A percentile compares a stretch with the other conserved stretches of the same genome.
phyloP scores from a whole-genome alignment of 139 green algal genomes.

The Closterium sp. region DNA sequence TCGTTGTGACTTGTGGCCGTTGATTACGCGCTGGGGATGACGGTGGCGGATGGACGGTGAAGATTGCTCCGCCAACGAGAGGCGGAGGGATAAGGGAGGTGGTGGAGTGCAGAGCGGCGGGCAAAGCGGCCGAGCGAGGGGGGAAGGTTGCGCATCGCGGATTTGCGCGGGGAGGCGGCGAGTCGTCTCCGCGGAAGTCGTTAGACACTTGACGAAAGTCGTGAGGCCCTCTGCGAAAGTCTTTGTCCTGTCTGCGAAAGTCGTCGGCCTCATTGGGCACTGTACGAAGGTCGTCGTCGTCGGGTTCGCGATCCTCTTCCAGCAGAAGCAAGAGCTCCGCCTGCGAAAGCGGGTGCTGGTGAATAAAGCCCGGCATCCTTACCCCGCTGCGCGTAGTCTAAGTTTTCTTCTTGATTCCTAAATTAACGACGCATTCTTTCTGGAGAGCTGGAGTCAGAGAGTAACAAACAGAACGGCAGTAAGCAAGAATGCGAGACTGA shows the following conservation, averaged over 20 bases:
- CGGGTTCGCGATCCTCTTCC: neutral
- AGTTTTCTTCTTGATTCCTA: neutral
- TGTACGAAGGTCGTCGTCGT: neutral
- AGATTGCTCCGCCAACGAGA: neutral
- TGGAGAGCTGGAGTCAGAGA: neutral
- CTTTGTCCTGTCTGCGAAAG: neutral
- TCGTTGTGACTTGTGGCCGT: neutral
- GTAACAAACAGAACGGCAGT: neutral
- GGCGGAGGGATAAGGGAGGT: neutral
- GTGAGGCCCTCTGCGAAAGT: too few relatives aligned
- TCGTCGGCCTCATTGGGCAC: neutral
- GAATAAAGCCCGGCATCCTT: neutral
- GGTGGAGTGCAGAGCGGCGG: neutral
- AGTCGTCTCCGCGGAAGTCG: neutral
- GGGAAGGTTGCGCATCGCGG: neutral
- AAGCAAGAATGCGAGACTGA: too few relatives aligned
- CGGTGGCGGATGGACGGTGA: neutral
- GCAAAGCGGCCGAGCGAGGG: neutral
- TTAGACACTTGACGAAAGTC: neutral
- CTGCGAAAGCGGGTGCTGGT: neutral
- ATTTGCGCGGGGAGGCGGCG: neutral
- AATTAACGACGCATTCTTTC: neutral
- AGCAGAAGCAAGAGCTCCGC: neutral
- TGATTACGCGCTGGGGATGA: neutral
- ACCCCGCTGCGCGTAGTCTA: neutral